These are phyloP conservation scores for Hyaloscypha variabilis DNA, from an alignment of 495 filamentous ascomycete genomes.

Conservation along the genomic window DNA sequence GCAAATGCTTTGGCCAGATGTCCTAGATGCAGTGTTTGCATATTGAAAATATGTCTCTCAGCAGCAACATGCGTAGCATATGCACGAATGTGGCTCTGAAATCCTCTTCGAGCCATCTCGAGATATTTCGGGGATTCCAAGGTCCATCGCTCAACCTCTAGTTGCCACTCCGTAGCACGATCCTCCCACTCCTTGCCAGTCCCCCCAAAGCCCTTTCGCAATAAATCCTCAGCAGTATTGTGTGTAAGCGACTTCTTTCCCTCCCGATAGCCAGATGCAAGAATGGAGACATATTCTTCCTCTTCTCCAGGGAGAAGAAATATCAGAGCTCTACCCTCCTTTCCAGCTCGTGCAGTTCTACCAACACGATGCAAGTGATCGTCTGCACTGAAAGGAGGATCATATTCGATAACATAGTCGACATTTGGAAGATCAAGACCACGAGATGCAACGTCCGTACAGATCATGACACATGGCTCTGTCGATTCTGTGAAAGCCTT, in stretches of 20 bases:
- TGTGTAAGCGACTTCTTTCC: slow-evolving; percentile 37
- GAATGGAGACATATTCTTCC: slow-evolving; percentile 82
- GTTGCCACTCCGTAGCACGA: slow-evolving; percentile 74
- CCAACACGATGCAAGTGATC: slow-evolving; percentile 95
- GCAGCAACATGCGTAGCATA: slow-evolving; percentile 90
- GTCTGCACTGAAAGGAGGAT: slow-evolving; percentile 85
- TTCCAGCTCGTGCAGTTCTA: slow-evolving; percentile 90
- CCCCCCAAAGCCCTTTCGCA: slow-evolving; percentile 55
- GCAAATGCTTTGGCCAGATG: slow-evolving; percentile 94
- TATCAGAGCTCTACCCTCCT: slow-evolving; percentile 81
- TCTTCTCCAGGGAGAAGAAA: slow-evolving; percentile 90
- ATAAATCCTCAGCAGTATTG: slow-evolving; percentile 52
- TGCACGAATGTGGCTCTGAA: slow-evolving; percentile 88
- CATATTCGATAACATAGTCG: slow-evolving; percentile 92
- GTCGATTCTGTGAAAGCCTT: slow-evolving; percentile 68
- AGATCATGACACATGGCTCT: slow-evolving; percentile 78
- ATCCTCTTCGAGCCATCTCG: slow-evolving; percentile 77
- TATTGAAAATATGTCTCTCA: slow-evolving; percentile 84
- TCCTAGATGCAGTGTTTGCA: slow-evolving; percentile 85
- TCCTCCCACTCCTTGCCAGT: slow-evolving; percentile 63
- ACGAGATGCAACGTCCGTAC: slow-evolving; percentile 92
- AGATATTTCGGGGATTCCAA: slow-evolving; percentile 61
- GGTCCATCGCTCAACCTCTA: slow-evolving; percentile 73
- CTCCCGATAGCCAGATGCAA: slow-evolving; percentile 42
- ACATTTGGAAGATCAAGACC: slow-evolving; percentile 94